phyloP scores from a whole-genome alignment of 1,284 basidiomycete genomes.

The Lentinus polychrous region DNA sequence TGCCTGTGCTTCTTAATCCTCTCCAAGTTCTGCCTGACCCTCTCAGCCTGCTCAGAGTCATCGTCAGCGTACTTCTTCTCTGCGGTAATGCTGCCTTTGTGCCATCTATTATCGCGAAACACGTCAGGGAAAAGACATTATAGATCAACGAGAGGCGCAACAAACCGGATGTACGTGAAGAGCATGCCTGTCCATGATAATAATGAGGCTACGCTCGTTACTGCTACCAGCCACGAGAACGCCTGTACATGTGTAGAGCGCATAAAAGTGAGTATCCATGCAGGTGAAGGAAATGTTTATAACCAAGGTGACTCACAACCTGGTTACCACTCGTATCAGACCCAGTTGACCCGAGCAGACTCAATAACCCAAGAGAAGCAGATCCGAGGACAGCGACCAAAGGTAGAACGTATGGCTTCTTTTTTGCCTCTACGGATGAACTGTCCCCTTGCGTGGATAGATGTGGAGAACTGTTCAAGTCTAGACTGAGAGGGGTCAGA shows the following conservation, averaged over 20 bases:
- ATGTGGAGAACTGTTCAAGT: too few species aligned
- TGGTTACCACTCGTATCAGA: background rate
- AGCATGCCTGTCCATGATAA: constrained; percentile 26
- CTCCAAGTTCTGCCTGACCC: constrained; percentile 14
- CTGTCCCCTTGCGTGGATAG: too few species aligned
- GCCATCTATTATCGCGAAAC: constrained; percentile 12
- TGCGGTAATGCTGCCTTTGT: constrained; percentile 21
- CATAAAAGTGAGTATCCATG: background rate
- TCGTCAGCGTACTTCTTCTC: constrained; percentile 16
- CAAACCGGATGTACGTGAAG: constrained; percentile 25
- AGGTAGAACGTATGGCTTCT: constrained; percentile 17
- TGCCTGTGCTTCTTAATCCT: constrained; percentile 20
- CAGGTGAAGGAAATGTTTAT: background rate
- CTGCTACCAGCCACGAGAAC: constrained; percentile 21
- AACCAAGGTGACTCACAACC: background rate
- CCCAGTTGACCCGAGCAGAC: constrained; percentile 16
- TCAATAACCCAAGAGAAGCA: constrained; percentile 19
- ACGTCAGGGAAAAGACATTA: background rate
- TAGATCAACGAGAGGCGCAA: background rate
- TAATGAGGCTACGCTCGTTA: constrained; percentile 23
- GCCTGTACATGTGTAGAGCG: constrained; percentile 10
- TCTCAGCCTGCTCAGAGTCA: constrained; percentile 1
- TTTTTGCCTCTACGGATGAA: background rate
- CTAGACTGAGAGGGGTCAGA: too few species aligned
- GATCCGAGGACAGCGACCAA: constrained; percentile 20